phyloP scores from a whole-genome alignment of 495 filamentous ascomycete species.

The Penicillium ochrochloron region DNA sequence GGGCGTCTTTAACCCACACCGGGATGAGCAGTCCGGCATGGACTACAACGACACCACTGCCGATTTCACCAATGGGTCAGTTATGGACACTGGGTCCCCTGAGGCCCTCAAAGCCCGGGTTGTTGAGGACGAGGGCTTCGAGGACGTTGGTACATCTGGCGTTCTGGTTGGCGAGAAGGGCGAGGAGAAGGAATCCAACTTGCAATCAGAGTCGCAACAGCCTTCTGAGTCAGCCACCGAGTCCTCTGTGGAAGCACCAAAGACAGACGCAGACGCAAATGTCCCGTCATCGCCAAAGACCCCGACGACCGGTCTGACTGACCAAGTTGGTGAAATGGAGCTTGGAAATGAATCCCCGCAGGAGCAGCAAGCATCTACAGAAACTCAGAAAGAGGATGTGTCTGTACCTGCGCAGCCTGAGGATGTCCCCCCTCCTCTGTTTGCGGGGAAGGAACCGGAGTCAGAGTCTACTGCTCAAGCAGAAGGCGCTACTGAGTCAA shows the following conservation, averaged over 20 bases:
- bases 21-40: slow-evolving; percentile 45
- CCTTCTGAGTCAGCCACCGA: slow-evolving; percentile 8
- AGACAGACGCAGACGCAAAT: slow-evolving; percentile 15
- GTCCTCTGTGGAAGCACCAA: slow-evolving; percentile 27
- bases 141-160: slow-evolving; percentile 78
- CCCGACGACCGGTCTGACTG: slow-evolving; percentile 51
- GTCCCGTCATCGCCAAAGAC: slow-evolving; percentile 8
- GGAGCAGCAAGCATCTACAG: slow-evolving; percentile 8
- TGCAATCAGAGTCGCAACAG: neutral
- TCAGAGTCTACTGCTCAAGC: slow-evolving; percentile 20
- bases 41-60: slow-evolving; percentile 56
- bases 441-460: slow-evolving; percentile 42
- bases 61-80: slow-evolving; percentile 46
- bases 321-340: slow-evolving; percentile 55
- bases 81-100: slow-evolving; percentile 42
- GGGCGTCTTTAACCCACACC: slow-evolving; percentile 52
- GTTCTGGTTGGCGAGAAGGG: slow-evolving; percentile 68
- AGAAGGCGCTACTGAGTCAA: slow-evolving; percentile 30
- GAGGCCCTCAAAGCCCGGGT: slow-evolving; percentile 64
- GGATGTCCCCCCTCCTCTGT: slow-evolving; percentile 72
- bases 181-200: slow-evolving; percentile 40
- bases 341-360: slow-evolving; percentile 43
- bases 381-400: slow-evolving; percentile 23
- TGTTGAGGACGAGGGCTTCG: slow-evolving; percentile 91
- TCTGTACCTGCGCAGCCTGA: slow-evolving; percentile 61